A percentile compares a stretch with the other conserved stretches of the same genome.
Evolutionary conservation across 2,329 filamentous ascomycete genomes (phyloP).

Genomic region (Aphanocladium album): DNA sequence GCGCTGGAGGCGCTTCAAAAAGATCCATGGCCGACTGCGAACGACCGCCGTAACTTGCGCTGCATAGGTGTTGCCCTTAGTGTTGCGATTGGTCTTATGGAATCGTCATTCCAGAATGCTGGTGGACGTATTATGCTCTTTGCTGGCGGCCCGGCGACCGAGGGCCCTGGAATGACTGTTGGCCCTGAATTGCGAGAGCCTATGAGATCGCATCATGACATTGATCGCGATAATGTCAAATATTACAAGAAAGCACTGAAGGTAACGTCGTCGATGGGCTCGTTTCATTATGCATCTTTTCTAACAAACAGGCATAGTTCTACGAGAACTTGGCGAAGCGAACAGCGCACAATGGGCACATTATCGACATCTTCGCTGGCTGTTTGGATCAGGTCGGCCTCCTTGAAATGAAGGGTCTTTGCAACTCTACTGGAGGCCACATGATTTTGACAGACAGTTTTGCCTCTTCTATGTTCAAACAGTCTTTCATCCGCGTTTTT

Average conservation of each 20-base stretch:
- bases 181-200: slow-evolving; percentile 92
- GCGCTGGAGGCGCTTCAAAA: slow-evolving; percentile 92
- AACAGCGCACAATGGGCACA: slow-evolving; percentile 91
- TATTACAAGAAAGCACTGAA: slow-evolving; percentile 99
- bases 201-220: slow-evolving; percentile 97
- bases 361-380: slow-evolving; percentile 95
- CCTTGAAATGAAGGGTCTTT: slow-evolving; percentile 94
- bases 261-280: slow-evolving; percentile 40
- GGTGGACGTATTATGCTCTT: slow-evolving; percentile 97
- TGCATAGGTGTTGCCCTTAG: slow-evolving; percentile 96
- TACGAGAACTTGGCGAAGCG: slow-evolving; percentile 93
- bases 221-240: slow-evolving; percentile 97
- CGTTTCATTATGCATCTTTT: neutral
- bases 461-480: slow-evolving; percentile 98
- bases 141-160: slow-evolving; percentile 87
- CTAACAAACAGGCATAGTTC: slow-evolving; percentile 53
- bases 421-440: slow-evolving; percentile 93
- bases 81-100: slow-evolving; percentile 85
- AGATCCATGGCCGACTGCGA: slow-evolving; percentile 95
- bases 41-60: slow-evolving; percentile 81
- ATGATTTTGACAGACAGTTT: slow-evolving; percentile 99
- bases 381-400: slow-evolving; percentile 96
- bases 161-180: slow-evolving; percentile 95
- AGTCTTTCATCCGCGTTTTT: slow-evolving; percentile 94
- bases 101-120: slow-evolving; percentile 92